phyloP scores from a whole-genome alignment of 441 rosid species.

The Adansonia grandidieri region DNA sequence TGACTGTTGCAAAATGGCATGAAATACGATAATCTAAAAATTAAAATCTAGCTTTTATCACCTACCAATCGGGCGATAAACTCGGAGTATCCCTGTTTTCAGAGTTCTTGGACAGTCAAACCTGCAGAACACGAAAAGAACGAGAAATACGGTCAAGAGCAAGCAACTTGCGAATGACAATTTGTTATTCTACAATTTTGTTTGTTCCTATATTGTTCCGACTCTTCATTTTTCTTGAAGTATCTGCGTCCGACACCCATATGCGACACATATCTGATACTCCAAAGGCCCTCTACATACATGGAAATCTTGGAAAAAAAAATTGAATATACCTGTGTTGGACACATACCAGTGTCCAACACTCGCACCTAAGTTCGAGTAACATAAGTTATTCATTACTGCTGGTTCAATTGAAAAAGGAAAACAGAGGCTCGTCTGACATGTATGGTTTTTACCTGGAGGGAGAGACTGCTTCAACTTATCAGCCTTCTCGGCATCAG shows the following conservation, averaged over 20 bases:
- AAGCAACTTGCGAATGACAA: no score
- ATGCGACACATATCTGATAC: no score
- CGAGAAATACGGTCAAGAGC: not conserved
- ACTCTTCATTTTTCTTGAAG: no score
- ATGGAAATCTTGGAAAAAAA: no score
- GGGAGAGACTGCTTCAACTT: slow-evolving; percentile 90
- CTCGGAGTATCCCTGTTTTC: slow-evolving; percentile 19
- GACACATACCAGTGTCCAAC: no score
- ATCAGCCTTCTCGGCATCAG: slow-evolving; percentile 73
- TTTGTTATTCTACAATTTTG: no score
- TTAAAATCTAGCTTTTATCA: slow-evolving; percentile 2
- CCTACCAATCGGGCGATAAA: not conserved
- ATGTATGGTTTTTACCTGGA: slow-evolving; percentile 49
- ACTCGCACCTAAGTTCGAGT: no score
- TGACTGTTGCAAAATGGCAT: not conserved
- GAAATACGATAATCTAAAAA: not conserved
- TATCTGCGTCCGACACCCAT: no score
- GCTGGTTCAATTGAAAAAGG: not conserved
- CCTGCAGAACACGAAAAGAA: slow-evolving; percentile 37
- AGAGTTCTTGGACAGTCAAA: slow-evolving; percentile 65
- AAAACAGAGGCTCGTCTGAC: not conserved
- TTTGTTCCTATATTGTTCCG: no score
- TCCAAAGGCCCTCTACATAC: no score
- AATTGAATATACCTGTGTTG: no score
- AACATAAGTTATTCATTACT: not conserved